phyloP scores from a whole-genome alignment of 495 filamentous ascomycete species.

The Neurospora sp. region DNA sequence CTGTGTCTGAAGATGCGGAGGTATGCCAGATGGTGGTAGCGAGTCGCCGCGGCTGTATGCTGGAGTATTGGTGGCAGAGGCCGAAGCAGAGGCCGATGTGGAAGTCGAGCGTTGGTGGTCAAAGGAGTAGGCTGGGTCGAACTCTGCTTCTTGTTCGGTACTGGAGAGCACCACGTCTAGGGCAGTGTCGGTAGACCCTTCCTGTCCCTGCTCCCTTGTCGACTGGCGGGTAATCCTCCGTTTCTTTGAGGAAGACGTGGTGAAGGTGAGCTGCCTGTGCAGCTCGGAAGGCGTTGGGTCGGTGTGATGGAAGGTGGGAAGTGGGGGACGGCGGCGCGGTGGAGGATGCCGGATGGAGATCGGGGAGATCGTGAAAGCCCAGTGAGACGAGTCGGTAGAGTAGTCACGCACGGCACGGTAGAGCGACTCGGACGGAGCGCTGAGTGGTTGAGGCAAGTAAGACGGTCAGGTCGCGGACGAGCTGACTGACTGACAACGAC shows the following conservation, averaged over 20 bases:
- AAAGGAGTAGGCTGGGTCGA: neutral
- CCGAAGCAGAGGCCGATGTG: slow-evolving; percentile 24
- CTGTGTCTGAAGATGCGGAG: slow-evolving; percentile 39
- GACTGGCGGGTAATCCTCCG: slow-evolving; percentile 62
- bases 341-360: slow-evolving; percentile 4
- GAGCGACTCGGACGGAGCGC: neutral
- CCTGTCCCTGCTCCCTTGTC: slow-evolving; percentile 23
- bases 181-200: slow-evolving; percentile 20
- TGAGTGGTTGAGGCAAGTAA: neutral
- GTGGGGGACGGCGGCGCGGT: slow-evolving; percentile 5
- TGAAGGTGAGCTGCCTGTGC: slow-evolving; percentile 65
- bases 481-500: neutral
- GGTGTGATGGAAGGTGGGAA: slow-evolving; percentile 7
- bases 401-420: neutral
- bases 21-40: slow-evolving; percentile 35
- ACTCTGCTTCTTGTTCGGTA: slow-evolving; percentile 36
- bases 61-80: slow-evolving; percentile 34
- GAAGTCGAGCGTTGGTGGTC: slow-evolving; percentile 25
- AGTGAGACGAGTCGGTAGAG: neutral
- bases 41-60: slow-evolving; percentile 54
- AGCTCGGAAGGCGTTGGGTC: slow-evolving; percentile 31
- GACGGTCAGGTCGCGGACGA: neutral
- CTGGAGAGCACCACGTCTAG: slow-evolving; percentile 36
- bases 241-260: slow-evolving; percentile 87
- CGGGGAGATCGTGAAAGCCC: neutral